These are phyloP conservation scores for Pholiota conissans DNA, from an alignment of 768 basidiomycete species.

Conservation along the genomic window DNA sequence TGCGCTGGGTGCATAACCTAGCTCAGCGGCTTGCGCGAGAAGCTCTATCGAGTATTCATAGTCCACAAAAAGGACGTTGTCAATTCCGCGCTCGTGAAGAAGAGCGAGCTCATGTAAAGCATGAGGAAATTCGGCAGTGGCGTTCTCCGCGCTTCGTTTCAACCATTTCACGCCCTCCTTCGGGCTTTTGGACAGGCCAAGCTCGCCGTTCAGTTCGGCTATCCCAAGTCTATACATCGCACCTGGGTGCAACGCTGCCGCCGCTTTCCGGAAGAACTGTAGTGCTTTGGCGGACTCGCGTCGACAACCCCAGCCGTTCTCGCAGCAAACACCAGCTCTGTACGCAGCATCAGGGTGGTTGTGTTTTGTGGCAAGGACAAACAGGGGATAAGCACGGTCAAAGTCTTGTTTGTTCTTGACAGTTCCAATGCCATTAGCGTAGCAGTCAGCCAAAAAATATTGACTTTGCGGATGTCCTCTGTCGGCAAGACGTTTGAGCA, in stretches of 20 bases:
- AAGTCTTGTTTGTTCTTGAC: conserved; percentile 91
- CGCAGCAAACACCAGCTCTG: conserved; percentile 95
- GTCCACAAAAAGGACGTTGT: conserved; percentile 97
- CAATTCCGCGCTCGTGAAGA: conserved; percentile 95
- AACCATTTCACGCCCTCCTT: conserved; percentile 99
- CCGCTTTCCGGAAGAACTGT: conserved; percentile 92
- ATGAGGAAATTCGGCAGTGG: conserved; percentile 94
- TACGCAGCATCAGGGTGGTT: conserved; percentile 95
- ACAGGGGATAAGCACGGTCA: conserved; percentile 94
- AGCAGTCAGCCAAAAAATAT: conserved; percentile 98
- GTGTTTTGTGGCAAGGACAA: conserved; percentile 95
- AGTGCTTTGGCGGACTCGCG: conserved; percentile 90
- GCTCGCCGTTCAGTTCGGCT: conserved; percentile 93
- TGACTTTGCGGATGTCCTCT: conserved; percentile 93
- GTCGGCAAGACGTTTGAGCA: conserved; percentile 91
- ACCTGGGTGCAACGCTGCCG: conserved; percentile 86
- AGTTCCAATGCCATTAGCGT: conserved; percentile 97
- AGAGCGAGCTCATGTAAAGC: conserved; percentile 93
- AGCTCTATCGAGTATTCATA: conserved; percentile 94
- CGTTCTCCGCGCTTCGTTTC: conserved; percentile 93
- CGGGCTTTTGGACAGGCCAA: conserved; percentile 81
- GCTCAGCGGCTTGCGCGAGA: conserved; percentile 91
- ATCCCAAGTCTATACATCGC: conserved; percentile 97
- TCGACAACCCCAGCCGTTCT: conserved; percentile 98
- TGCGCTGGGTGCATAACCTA: conserved; percentile 95